Percentiles rank a stretch among this genome's conserved stretches.
Evolutionary conservation across 169 alveolate genomes (phyloP).

Genomic region (Plasmodium fragile): DNA sequence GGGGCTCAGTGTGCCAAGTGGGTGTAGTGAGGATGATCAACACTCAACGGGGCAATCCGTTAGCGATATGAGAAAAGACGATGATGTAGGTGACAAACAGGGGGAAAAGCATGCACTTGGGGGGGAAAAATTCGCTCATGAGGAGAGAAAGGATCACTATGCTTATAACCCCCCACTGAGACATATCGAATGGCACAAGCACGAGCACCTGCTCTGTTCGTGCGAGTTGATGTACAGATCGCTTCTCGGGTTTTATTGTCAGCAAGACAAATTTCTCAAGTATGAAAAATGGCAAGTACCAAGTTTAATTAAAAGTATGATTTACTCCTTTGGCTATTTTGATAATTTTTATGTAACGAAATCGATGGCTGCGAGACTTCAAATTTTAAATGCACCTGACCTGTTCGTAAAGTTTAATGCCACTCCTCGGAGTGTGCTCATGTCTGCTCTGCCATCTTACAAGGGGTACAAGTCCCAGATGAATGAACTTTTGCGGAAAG

Average conservation of each 20-base stretch:
- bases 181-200: conserved; percentile 68
- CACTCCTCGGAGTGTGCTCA: conserved; percentile 37
- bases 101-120: neutral
- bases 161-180: conserved; percentile 7
- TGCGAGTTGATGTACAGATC: conserved; percentile 76
- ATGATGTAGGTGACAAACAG: neutral
- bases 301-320: conserved; percentile 65
- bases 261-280: conserved; percentile 36
- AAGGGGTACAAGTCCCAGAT: conserved; percentile 48
- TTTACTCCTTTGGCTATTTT: conserved; percentile 70
- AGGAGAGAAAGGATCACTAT: neutral
- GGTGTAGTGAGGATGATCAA: neutral
- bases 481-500: conserved; percentile 1
- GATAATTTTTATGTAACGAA: conserved; percentile 74
- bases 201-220: conserved; percentile 44
- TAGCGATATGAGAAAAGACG: neutral
- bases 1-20: neutral
- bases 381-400: conserved; percentile 73
- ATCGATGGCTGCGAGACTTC: conserved; percentile 72
- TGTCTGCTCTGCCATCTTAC: conserved; percentile 73
- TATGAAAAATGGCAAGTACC: conserved; percentile 77
- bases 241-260: conserved; percentile 69
- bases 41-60: neutral
- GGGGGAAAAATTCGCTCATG: neutral
- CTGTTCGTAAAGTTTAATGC: conserved; percentile 59